Base-by-base conservation (phyloP, 2,329 filamentous ascomycete species). In the Trichoderma atroviride region DNA sequence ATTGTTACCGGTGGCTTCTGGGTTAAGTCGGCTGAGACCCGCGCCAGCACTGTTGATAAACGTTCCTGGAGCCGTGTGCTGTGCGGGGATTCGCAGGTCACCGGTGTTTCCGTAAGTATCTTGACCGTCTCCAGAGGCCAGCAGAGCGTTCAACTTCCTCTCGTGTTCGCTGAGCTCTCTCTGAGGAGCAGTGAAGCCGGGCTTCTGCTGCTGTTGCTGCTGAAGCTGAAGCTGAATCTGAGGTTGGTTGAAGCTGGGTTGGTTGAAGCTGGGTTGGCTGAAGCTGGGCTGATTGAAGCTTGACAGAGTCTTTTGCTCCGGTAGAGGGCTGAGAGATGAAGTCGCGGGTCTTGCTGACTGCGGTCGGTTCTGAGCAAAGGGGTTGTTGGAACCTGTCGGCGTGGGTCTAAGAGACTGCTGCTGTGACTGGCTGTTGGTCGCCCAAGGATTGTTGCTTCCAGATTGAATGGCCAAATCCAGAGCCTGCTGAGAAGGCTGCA, bases 51-150 rank as follows among this genome's bases (percentile, higher is more conserved):
- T 97, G 82, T 99, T 99, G 82, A 99, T 91, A 79, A 98, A 99
- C 0, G 92, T 96, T 31, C 95, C 96, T 0, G 96, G 96, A 1
- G 96, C 94, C 0, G 96, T 99, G 80, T 99, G 96, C 78, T 99
- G 96, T 2, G 96, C 90, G 1, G 96, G 96, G 72, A 99, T 97
- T 80, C 96, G 94, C 58, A 97, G 86, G 73, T 98, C 93, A 74
- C 96, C 96, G n/a, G 93, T 93, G 79, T 99, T 99, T 73, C 96
- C 96, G 78, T 96, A 99, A 0, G 96, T 99, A 78, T 99, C 96
- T 84, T 96, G 92, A 29, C 96, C 96, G 69, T 99, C 96, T 73
- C 96, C 94, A 29, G 87, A 89, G 3, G 94, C 88, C 56, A 99
- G 88, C 40, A 99, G 88, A 1, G 92, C 88, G 78, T 98, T 98